Conservation (phyloP, 179 eudicot species). For the Vitellaria paradoxa region DNA sequence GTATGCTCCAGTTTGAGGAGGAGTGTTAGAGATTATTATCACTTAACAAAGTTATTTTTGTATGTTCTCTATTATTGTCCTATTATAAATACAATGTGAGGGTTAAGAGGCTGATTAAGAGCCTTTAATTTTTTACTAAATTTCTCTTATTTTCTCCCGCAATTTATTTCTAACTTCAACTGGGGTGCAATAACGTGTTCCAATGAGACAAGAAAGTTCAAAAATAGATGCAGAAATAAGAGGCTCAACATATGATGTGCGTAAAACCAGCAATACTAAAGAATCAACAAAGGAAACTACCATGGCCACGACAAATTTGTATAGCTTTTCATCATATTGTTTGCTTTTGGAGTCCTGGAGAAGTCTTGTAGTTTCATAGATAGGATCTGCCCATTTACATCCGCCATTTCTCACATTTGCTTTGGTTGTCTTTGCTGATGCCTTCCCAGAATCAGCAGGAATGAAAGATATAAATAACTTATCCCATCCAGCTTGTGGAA, state of each 20-base stretch:
- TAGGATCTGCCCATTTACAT: conserved; percentile 99
- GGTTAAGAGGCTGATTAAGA: too few species aligned
- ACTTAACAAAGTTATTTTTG: too few species aligned
- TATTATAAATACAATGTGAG: too few species aligned
- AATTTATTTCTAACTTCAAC: too few species aligned
- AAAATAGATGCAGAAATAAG: conserved; percentile 3
- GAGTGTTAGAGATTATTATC: too few species aligned
- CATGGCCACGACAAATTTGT: conserved; percentile 92
- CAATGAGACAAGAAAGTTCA: background rate
- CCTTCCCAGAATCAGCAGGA: conserved; percentile 86
- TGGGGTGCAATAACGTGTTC: background rate
- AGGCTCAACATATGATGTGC: background rate
- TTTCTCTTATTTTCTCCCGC: too few species aligned
- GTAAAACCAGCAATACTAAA: background rate
- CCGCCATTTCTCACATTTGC: conserved; percentile 93
- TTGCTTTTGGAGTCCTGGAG: conserved; percentile 79
- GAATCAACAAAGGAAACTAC: conserved; percentile 32
- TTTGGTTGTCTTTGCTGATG: conserved; percentile 90
- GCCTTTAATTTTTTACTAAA: too few species aligned
- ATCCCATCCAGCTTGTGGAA: conserved; percentile 94
- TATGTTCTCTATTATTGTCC: too few species aligned
- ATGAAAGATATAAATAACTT: conserved; percentile 80
- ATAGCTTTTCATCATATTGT: conserved; percentile 82
- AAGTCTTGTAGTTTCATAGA: conserved; percentile 95
- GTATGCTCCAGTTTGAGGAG: too few species aligned